phyloP scores from a whole-genome alignment of 345 rosid genomes.

The Reutealis trisperma region DNA sequence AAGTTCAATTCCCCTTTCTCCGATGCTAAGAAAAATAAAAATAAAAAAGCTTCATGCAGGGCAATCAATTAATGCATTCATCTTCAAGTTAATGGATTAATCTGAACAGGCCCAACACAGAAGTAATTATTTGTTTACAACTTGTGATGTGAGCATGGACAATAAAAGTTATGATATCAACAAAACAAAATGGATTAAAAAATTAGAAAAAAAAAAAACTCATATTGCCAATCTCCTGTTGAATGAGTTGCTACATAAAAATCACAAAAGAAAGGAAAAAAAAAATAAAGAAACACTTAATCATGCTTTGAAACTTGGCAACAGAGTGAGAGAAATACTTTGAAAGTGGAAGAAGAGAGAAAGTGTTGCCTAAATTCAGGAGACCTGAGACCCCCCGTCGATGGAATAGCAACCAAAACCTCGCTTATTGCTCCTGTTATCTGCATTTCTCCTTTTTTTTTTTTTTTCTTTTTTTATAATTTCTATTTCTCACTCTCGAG shows the following conservation, averaged over 20 bases:
- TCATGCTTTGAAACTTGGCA: background rate
- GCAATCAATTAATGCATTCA: too few species aligned
- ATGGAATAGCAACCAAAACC: conserved; percentile 35
- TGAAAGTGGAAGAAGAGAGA: conserved; percentile 38
- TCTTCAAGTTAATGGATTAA: too few species aligned
- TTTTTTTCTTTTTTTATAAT: background rate
- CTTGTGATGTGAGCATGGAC: background rate
- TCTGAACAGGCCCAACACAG: background rate
- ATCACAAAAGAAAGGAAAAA: background rate
- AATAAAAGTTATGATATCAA: background rate
- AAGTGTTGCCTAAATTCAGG: conserved; percentile 22
- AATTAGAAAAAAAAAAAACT: background rate
- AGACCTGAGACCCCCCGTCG: conserved; percentile 31
- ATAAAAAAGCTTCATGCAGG: too few species aligned
- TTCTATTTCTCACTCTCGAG: background rate
- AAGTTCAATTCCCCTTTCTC: too few species aligned
- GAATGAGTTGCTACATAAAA: background rate
- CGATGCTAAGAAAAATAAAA: too few species aligned
- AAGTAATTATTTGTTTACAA: background rate
- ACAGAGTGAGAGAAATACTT: conserved; percentile 33
- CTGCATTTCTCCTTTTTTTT: conserved; percentile 29
- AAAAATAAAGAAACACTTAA: background rate
- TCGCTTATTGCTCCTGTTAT: conserved; percentile 40
- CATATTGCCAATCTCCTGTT: background rate
- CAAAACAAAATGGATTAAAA: background rate